These are phyloP conservation scores for Euphrasia confusa DNA, from an alignment of 257 asterid species.

Conservation along the genomic window DNA sequence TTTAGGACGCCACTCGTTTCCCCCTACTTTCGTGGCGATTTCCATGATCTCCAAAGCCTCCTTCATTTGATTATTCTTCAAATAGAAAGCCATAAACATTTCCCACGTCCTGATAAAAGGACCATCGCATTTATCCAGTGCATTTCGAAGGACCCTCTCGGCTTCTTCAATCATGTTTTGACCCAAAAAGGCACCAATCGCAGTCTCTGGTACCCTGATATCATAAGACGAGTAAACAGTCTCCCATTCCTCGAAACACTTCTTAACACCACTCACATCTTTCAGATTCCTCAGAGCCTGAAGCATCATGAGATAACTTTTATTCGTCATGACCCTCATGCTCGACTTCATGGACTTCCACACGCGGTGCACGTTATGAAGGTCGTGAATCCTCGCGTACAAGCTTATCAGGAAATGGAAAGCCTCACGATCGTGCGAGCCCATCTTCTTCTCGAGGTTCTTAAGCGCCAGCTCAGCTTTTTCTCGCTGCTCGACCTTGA, in stretches of 20 bases:
- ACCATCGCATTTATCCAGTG: constrained; percentile 40
- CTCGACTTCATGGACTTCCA: constrained; percentile 62
- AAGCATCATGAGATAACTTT: constrained; percentile 61
- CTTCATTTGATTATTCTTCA: constrained; percentile 33
- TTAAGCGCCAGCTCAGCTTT: constrained; percentile 62
- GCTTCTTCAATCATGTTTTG: constrained; percentile 59
- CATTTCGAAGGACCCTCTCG: constrained; percentile 32
- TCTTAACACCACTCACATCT: constrained; percentile 56
- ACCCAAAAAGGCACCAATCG: constrained; percentile 42
- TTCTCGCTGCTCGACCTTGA: constrained; percentile 44
- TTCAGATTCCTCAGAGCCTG: constrained; percentile 53
- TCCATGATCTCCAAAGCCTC: constrained; percentile 47
- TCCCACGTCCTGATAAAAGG: constrained; percentile 55
- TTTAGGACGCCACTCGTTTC: constrained; percentile 42
- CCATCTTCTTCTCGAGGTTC: constrained; percentile 53
- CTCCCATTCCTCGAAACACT: constrained; percentile 74
- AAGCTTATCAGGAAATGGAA: constrained; percentile 60
- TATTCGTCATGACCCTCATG: constrained; percentile 39
- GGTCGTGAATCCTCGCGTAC: constrained; percentile 55
- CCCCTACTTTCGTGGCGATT: constrained; percentile 25
- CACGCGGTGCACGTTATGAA: constrained; percentile 49
- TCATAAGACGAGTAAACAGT: constrained; percentile 43
- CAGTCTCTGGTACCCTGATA: constrained; percentile 46
- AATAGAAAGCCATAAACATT: constrained; percentile 40
- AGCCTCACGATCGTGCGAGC: constrained; percentile 42